A percentile compares a stretch with the other conserved stretches of the same genome.
These are phyloP conservation scores for Agaricus subrufescens DNA, from an alignment of 768 basidiomycete genomes.

Conservation along the genomic window DNA sequence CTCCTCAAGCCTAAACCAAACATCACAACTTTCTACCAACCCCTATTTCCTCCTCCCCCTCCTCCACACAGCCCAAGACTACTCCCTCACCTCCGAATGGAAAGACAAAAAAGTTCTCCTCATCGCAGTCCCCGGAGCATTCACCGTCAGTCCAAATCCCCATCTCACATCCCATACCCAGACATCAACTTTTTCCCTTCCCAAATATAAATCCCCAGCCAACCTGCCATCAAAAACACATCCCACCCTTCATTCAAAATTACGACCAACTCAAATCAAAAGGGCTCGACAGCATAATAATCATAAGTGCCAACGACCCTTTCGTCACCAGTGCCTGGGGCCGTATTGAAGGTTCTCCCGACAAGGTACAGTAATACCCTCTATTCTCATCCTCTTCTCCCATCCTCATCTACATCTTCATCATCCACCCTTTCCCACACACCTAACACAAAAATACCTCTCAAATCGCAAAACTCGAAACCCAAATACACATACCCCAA, in stretches of 20 bases:
- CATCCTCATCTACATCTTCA: not conserved
- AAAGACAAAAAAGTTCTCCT: constrained; percentile 81
- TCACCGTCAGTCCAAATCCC: constrained; percentile 49
- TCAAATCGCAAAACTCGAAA: too few species aligned
- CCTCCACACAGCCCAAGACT: not conserved
- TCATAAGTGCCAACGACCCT: constrained; percentile 75
- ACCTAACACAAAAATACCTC: too few species aligned
- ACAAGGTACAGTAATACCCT: constrained; percentile 43
- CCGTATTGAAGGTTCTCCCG: constrained; percentile 53
- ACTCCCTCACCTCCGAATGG: constrained; percentile 53
- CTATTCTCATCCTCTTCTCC: too few species aligned
- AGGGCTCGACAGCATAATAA: constrained; percentile 69
- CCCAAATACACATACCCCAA: too few species aligned
- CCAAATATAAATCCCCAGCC: constrained; percentile 26
- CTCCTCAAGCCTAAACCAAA: not conserved
- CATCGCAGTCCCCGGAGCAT: constrained; percentile 76
- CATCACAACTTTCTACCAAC: not conserved
- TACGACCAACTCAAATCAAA: constrained; percentile 74
- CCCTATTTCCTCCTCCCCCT: not conserved
- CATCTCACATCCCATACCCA: too few species aligned
- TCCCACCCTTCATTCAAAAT: constrained; percentile 62
- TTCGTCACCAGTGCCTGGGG: constrained; percentile 72
- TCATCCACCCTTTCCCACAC: not conserved
- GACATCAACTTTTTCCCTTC: too few species aligned
- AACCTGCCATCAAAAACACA: constrained; percentile 62